Base-by-base conservation (phyloP, 768 basidiomycete species). In the Crassisporium funariophilum region DNA sequence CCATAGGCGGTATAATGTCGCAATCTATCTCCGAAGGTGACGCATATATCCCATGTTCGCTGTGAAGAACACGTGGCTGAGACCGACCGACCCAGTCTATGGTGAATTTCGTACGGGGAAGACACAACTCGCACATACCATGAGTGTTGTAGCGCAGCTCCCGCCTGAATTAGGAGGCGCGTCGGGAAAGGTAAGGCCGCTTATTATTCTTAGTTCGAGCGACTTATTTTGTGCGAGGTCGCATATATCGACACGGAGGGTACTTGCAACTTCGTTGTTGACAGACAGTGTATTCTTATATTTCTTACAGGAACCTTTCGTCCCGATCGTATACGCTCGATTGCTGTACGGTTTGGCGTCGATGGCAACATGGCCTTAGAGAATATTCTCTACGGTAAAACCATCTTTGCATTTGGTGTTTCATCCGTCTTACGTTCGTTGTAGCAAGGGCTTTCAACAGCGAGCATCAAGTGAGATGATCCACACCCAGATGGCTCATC, bases 41-140 rank as follows among this genome's bases (percentile, higher is more conserved):
- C 58, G 53, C 4, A 9, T n/a, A n/a, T n/a, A n/a, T 16, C 8
- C 36, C 19, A 15, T 20, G 29, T 21, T 16, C 25, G 20, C 16
- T 13, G 36, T 23, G 21, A 35, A 20, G 10, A 23, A 39, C 35
- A 11, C 10, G 39, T 44, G 31, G 44, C n/a, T 45, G 27, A 35
- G 39, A 36, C 6, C 5, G 33, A 10, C 5, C 2, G 9, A 17
- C 20, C 12, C 48, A 92, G 94, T 98, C 2, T 98, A 93, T 59
- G 95, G 95, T 35, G 95, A 98, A 67, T 98, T 89, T 66, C 81
- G 95, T 23, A 98, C 95, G 0, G 95, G 95, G 22, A 95, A 95
- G 69, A 97, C 95, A 4, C 95, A 98, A 62, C 74, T 95, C 40
- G 92, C 91, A 19, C 95, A 97, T 67, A 98, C 95, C 10, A 88